phyloP scores from a whole-genome alignment of 139 green algal species.

The Spirogloea muscicola region DNA sequence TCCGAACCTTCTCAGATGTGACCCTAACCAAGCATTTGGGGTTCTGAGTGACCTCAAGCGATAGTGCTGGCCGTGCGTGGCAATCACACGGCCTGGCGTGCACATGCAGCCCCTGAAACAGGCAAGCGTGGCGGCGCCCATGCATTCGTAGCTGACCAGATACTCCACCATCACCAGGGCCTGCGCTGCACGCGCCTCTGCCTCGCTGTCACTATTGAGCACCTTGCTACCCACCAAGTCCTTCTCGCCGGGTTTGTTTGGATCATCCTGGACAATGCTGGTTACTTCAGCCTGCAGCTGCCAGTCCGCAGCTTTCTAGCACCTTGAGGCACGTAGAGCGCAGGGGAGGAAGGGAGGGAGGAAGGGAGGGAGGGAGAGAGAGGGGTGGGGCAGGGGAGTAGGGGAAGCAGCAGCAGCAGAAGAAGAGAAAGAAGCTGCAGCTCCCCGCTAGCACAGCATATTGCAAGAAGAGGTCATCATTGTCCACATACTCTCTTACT shows the following conservation, averaged over 20 bases:
- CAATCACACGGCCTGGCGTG: background rate
- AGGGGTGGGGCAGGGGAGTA: too few relatives aligned
- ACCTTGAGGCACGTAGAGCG: too few relatives aligned
- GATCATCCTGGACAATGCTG: too few relatives aligned
- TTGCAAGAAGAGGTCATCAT: too few relatives aligned
- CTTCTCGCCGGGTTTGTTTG: background rate
- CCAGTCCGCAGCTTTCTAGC: too few relatives aligned
- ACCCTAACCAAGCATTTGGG: constrained; percentile 6
- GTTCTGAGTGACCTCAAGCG: constrained; percentile 14
- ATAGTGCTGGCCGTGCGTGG: constrained; percentile 17
- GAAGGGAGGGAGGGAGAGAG: too few relatives aligned
- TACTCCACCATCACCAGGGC: constrained; percentile 22
- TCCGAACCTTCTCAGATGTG: background rate
- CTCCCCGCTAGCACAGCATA: too few relatives aligned
- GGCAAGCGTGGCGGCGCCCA: constrained; percentile 3
- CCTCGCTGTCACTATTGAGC: constrained; percentile 4
- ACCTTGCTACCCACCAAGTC: background rate
- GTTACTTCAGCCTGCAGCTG: too few relatives aligned
- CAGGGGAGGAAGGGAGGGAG: too few relatives aligned
- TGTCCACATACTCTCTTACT: too few relatives aligned
- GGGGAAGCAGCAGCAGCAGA: background rate
- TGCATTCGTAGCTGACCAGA: constrained; percentile 36
- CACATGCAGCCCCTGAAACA: constrained; percentile 25
- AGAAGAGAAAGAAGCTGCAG: background rate
- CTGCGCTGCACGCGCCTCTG: background rate